Percentiles rank a stretch among this genome's conserved stretches.
phyloP scores from a whole-genome alignment of 192 early-diverging fungal genomes.

The Backusella parvicylindrica region DNA sequence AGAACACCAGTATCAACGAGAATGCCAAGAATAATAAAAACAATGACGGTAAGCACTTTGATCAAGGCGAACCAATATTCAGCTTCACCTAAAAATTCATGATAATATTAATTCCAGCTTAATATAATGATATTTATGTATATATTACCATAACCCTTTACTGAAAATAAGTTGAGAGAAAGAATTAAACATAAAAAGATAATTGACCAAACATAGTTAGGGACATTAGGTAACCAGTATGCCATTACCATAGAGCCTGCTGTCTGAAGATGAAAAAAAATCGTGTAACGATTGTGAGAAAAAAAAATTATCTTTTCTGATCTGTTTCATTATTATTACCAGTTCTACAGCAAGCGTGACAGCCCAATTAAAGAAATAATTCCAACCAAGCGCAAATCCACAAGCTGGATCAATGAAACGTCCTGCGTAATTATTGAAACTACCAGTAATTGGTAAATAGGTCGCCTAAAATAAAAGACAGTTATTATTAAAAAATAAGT shows the following conservation, averaged over 20 bases:
- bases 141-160: conserved; percentile 68
- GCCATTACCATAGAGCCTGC: conserved; percentile 80
- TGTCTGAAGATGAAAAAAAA: conserved; percentile 18
- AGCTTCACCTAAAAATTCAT: conserved; percentile 45
- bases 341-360: conserved; percentile 33
- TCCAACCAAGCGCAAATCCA: conserved; percentile 72
- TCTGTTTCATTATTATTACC: background rate
- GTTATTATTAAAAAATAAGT: background rate
- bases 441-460: conserved; percentile 76
- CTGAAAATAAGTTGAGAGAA: conserved; percentile 67
- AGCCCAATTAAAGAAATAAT: conserved; percentile 37
- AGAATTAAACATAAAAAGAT: conserved; percentile 65
- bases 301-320: background rate
- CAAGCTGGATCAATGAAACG: conserved; percentile 80
- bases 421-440: conserved; percentile 65
- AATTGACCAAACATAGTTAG: conserved; percentile 42
- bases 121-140: background rate
- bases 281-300: background rate
- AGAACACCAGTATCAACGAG: conserved; percentile 65
- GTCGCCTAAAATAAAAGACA: conserved; percentile 45
- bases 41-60: conserved; percentile 81
- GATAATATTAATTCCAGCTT: background rate
- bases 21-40: conserved; percentile 83
- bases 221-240: conserved; percentile 47
- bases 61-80: conserved; percentile 84